phyloP scores from a whole-genome alignment of 2,329 filamentous ascomycete genomes.

The Neobulgaria alba region DNA sequence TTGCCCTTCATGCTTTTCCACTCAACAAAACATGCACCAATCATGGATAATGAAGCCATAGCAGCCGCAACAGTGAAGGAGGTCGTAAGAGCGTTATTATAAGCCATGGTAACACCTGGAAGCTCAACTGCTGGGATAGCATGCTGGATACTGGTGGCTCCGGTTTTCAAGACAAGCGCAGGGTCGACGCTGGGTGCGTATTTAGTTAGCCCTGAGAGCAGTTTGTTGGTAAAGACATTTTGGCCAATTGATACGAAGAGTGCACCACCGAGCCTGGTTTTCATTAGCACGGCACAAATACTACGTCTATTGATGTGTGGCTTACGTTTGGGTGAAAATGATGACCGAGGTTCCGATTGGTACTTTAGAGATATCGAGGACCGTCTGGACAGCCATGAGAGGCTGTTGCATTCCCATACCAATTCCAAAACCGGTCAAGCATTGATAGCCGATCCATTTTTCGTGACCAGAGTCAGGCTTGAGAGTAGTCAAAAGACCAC shows the following conservation, averaged over 20 bases:
- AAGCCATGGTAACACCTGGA: conserved; percentile 47
- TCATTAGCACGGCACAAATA: neutral
- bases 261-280: conserved; percentile 40
- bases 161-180: conserved; percentile 36
- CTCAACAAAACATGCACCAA: conserved; percentile 36
- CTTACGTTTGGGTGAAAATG: neutral
- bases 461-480: neutral
- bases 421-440: neutral
- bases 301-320: neutral
- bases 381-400: neutral
- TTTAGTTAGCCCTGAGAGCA: conserved; percentile 29
- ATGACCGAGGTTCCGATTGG: neutral
- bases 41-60: conserved; percentile 38
- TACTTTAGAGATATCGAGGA: neutral
- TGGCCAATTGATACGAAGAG: conserved; percentile 50
- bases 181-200: conserved; percentile 36
- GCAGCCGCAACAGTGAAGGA: conserved; percentile 47
- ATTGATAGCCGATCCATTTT: neutral
- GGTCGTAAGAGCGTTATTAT: conserved; percentile 45
- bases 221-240: conserved; percentile 34
- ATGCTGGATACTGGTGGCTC: conserved; percentile 51
- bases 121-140: conserved; percentile 43
- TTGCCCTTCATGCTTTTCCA: conserved; percentile 46
- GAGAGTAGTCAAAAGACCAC: neutral
- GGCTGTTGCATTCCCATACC: conserved; percentile 1